These are phyloP conservation scores for Penicillium verhagenii DNA, from an alignment of 495 filamentous ascomycete genomes.

Conservation along the genomic window DNA sequence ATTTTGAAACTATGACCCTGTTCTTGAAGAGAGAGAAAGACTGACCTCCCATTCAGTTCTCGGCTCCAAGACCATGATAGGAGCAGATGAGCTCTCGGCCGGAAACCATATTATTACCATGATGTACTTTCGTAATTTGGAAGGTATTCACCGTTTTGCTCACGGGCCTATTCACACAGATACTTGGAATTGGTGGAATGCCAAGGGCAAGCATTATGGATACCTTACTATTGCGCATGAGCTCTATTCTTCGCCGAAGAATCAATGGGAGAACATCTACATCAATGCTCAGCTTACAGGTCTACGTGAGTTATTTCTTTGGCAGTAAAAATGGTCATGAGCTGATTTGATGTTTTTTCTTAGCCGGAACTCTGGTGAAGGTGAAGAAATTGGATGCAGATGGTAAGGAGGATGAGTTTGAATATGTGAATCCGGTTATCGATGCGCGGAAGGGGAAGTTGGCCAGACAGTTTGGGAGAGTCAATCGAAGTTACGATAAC, in stretches of 20 bases:
- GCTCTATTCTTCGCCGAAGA: slow-evolving; percentile 38
- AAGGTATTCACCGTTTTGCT: slow-evolving; percentile 51
- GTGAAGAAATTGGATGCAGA: not conserved
- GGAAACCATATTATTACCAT: slow-evolving; percentile 38
- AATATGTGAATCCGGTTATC: not conserved
- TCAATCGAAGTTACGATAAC: not conserved
- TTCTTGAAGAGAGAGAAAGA: too few relatives aligned
- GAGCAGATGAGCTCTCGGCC: slow-evolving; percentile 4
- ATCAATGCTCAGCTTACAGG: slow-evolving; percentile 15
- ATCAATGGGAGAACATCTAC: slow-evolving; percentile 48
- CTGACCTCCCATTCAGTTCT: not conserved
- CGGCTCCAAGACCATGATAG: not conserved
- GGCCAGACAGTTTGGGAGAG: not conserved
- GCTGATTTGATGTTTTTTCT: not conserved
- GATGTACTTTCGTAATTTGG: slow-evolving; percentile 48
- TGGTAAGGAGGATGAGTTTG: not conserved
- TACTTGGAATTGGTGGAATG: slow-evolving; percentile 48
- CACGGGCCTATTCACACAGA: slow-evolving; percentile 43
- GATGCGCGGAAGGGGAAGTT: slow-evolving; percentile 1
- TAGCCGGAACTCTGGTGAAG: not conserved
- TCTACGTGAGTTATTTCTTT: not conserved
- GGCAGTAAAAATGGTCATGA: not conserved
- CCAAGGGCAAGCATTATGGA: slow-evolving; percentile 29
- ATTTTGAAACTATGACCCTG: too few relatives aligned
- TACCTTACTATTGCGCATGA: slow-evolving; percentile 52